Conservation (phyloP, 257 asterid species). For the Primulina huaijiensis region DNA sequence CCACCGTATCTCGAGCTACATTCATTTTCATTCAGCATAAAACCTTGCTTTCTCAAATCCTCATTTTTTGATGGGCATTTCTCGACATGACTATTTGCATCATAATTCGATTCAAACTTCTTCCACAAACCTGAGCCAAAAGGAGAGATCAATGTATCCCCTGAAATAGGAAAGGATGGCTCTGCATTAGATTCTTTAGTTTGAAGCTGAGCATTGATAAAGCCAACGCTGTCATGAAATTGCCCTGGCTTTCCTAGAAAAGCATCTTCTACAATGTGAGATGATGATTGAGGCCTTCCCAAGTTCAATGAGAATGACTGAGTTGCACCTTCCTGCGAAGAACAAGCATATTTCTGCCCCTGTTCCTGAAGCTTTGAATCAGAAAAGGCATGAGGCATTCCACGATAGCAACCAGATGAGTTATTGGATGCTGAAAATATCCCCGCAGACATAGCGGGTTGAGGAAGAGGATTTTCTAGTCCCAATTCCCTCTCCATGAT, state of each 20-base stretch:
- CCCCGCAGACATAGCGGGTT: constrained; percentile 32
- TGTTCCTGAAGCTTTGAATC: constrained; percentile 71
- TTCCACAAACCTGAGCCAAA: constrained; percentile 30
- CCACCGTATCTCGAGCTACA: constrained; percentile 18
- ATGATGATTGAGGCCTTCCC: constrained; percentile 42
- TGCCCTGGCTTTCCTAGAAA: constrained; percentile 41
- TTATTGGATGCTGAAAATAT: constrained; percentile 33
- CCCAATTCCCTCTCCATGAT: constrained; percentile 27
- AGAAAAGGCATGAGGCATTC: constrained; percentile 64
- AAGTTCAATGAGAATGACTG: constrained; percentile 49
- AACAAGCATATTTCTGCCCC: constrained; percentile 41
- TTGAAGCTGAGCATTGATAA: constrained; percentile 36
- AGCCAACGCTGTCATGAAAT: constrained; percentile 36
- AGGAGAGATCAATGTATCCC: constrained; percentile 31
- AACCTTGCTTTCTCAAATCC: constrained; percentile 28
- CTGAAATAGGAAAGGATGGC: constrained; percentile 31
- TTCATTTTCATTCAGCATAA: constrained; percentile 29
- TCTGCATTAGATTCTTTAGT: constrained; percentile 33
- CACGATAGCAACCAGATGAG: constrained; percentile 33
- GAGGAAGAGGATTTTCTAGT: constrained; percentile 32
- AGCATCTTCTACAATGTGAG: constrained; percentile 33
- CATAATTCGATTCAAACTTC: constrained; percentile 20
- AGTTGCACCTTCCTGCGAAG: constrained; percentile 47
- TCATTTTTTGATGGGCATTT: constrained; percentile 27
- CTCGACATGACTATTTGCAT: constrained; percentile 15